Evolutionary conservation across 345 rosid genomes (phyloP).

Genomic region (Gossypium longicalyx): DNA sequence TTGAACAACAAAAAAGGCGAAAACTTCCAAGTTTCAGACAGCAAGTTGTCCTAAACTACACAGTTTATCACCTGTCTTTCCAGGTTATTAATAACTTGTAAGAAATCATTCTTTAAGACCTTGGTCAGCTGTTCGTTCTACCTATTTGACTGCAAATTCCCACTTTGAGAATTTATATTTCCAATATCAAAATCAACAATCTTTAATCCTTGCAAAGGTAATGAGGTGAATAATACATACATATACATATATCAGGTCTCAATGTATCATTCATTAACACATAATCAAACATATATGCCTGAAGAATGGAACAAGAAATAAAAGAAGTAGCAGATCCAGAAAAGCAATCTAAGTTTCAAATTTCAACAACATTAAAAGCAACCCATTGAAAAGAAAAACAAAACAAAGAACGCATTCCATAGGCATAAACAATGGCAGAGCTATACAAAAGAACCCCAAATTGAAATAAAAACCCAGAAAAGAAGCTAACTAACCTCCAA

Average conservation of each 20-base stretch:
- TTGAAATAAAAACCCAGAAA: slow-evolving; percentile 24
- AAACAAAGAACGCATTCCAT: not conserved
- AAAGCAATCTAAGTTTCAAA: not conserved
- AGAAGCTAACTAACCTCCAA: slow-evolving; percentile 25
- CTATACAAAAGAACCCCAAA: not conserved
- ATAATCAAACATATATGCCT: not conserved
- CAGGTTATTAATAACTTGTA: not conserved
- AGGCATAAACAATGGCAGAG: not conserved
- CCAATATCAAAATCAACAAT: not conserved
- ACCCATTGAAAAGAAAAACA: not conserved
- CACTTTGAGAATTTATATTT: not conserved
- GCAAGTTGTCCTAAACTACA: not conserved
- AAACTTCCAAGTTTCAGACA: not conserved
- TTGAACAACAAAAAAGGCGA: not conserved
- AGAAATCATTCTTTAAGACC: not conserved
- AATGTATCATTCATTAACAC: not conserved
- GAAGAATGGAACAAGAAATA: not conserved
- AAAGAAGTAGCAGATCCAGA: not conserved
- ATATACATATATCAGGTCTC: slow-evolving; percentile 9
- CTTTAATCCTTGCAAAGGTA: not conserved
- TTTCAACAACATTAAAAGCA: slow-evolving; percentile 1
- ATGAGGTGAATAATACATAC: not conserved
- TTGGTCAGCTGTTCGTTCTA: not conserved
- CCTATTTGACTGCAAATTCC: no score
- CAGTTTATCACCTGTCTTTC: not conserved